These are phyloP conservation scores for Pseudogymnoascus sp. DNA, from an alignment of 2,329 filamentous ascomycete genomes.

Conservation along the genomic window DNA sequence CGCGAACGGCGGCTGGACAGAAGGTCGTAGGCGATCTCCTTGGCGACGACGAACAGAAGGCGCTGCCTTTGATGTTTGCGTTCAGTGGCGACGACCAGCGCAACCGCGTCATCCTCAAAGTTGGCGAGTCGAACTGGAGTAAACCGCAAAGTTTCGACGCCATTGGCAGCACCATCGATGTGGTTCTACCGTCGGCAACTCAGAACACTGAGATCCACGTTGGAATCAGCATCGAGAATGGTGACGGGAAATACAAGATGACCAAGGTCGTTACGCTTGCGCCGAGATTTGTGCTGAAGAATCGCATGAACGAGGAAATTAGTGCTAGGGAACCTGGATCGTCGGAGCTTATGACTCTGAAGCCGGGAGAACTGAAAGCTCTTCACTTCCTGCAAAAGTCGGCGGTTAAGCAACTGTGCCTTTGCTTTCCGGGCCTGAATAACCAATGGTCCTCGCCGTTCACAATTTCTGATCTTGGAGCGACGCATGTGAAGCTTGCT, in stretches of 20 bases:
- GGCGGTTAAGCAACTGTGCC: slow-evolving; percentile 75
- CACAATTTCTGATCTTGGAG: slow-evolving; percentile 92
- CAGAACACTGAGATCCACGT: slow-evolving; percentile 76
- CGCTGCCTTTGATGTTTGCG: slow-evolving; percentile 92
- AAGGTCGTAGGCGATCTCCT: slow-evolving; percentile 42
- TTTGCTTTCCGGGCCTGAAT: slow-evolving; percentile 89
- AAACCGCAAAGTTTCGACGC: slow-evolving; percentile 97
- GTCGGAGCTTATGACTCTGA: slow-evolving; percentile 70
- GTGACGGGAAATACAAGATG: slow-evolving; percentile 95
- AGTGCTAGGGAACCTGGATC: slow-evolving; percentile 88
- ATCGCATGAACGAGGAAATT: slow-evolving; percentile 81
- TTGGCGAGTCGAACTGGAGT: slow-evolving; percentile 90
- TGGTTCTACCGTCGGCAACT: slow-evolving; percentile 65
- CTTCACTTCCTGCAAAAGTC: slow-evolving; percentile 83
- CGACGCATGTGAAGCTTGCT: slow-evolving; percentile 85
- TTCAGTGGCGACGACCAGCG: slow-evolving; percentile 81
- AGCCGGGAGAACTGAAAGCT: slow-evolving; percentile 70
- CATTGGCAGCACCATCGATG: slow-evolving; percentile 85
- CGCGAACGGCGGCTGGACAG: slow-evolving; percentile 76
- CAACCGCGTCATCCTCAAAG: slow-evolving; percentile 79
- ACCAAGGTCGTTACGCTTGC: slow-evolving; percentile 91
- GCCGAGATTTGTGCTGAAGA: slow-evolving; percentile 88
- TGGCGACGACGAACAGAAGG: slow-evolving; percentile 50
- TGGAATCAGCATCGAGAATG: slow-evolving; percentile 79
- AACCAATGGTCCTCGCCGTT: slow-evolving; percentile 98